These are phyloP conservation scores for Gomphus sp. DNA, from an alignment of 1,284 basidiomycete species.

Conservation along the genomic window DNA sequence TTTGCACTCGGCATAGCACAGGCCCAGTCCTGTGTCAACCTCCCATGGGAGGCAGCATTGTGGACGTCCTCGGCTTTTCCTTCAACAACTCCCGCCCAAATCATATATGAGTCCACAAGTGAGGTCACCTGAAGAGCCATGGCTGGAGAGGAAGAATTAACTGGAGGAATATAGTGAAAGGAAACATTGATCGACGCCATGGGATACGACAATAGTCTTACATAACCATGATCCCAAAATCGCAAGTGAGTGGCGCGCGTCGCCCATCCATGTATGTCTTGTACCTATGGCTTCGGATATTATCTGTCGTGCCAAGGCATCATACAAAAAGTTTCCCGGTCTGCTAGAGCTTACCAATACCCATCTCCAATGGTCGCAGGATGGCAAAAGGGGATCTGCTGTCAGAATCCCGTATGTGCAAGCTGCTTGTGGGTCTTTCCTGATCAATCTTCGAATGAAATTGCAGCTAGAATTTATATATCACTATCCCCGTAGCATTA, in stretches of 20 bases:
- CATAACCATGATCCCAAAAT: neutral
- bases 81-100: conserved; percentile 70
- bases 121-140: conserved; percentile 63
- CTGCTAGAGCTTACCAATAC: conserved; percentile 58
- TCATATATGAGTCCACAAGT: conserved; percentile 67
- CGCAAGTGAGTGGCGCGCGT: neutral
- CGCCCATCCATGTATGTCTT: conserved; percentile 7
- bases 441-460: neutral
- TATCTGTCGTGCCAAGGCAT: conserved; percentile 62
- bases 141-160: conserved; percentile 41
- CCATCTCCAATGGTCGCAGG: conserved; percentile 65
- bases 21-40: conserved; percentile 70
- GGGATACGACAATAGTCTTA: neutral
- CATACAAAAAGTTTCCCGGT: conserved; percentile 72
- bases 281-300: conserved; percentile 38
- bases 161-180: conserved; percentile 17
- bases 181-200: neutral
- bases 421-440: conserved; percentile 46
- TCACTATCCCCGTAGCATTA: conserved; percentile 38
- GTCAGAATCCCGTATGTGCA: conserved; percentile 54
- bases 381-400: conserved; percentile 49
- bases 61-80: conserved; percentile 37
- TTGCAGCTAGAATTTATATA: neutral
- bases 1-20: conserved; percentile 66
- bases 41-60: conserved; percentile 40